Percentiles rank a stretch among this genome's conserved stretches.
These are phyloP conservation scores for Fusarium palustre DNA, from an alignment of 2,329 filamentous ascomycete species.

Conservation along the genomic window DNA sequence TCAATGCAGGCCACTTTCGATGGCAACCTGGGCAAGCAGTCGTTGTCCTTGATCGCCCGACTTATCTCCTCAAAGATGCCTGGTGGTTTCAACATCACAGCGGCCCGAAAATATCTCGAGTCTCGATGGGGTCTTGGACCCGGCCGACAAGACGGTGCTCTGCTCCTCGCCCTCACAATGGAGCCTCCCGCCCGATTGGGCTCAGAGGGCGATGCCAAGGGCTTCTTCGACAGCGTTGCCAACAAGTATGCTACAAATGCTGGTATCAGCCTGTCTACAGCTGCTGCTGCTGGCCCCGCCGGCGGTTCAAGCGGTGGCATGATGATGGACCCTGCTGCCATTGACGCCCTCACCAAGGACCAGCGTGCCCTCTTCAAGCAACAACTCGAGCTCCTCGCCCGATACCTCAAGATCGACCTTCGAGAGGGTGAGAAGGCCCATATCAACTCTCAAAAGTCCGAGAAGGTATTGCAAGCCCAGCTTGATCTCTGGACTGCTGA, in stretches of 20 bases:
- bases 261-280: constrained; percentile 85
- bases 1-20: constrained; percentile 99
- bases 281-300: constrained; percentile 78
- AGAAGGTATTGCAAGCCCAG: constrained; percentile 89
- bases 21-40: constrained; percentile 97
- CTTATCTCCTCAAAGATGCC: constrained; percentile 99
- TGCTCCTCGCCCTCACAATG: constrained; percentile 90
- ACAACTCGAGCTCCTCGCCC: constrained; percentile 92
- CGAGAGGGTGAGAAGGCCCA: constrained; percentile 96
- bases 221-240: constrained; percentile 86
- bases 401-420: constrained; percentile 97
- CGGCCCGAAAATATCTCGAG: constrained; percentile 94
- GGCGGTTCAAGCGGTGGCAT: constrained; percentile 82
- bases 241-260: constrained; percentile 89
- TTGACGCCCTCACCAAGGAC: constrained; percentile 97
- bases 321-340: constrained; percentile 99
- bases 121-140: constrained; percentile 88
- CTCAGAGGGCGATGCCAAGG: constrained; percentile 90
- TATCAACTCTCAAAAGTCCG: constrained; percentile 84
- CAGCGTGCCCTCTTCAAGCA: constrained; percentile 97
- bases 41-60: constrained; percentile 89
- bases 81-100: constrained; percentile 98
- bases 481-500: constrained; percentile 95
- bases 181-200: constrained; percentile 90
- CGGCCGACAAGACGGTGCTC: constrained; percentile 90